These are phyloP conservation scores for Quillaja saponaria DNA, from an alignment of 306 rosid species.

Conservation along the genomic window DNA sequence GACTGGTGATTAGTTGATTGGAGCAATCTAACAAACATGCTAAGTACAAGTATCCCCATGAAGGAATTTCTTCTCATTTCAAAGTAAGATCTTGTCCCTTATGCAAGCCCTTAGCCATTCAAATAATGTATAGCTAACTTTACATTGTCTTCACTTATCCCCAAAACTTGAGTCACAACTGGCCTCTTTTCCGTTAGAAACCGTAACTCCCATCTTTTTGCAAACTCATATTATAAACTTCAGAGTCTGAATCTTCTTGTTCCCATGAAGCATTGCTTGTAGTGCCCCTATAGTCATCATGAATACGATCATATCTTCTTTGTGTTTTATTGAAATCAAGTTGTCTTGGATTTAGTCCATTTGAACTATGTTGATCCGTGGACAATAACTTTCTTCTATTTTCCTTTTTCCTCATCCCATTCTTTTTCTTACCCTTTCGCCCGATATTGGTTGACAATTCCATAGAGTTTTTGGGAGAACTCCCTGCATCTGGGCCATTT, in stretches of 20 bases:
- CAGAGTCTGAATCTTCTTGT: slow-evolving; percentile 39
- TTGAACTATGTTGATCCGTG: slow-evolving; percentile 37
- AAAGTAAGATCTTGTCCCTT: slow-evolving; percentile 17
- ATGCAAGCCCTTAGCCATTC: slow-evolving; percentile 15
- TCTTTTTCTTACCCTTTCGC: slow-evolving; percentile 23
- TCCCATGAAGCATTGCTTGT: slow-evolving; percentile 34
- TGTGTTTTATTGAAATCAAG: slow-evolving; percentile 45
- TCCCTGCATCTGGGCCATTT: slow-evolving; percentile 20
- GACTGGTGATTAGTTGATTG: neutral
- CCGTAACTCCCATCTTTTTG: slow-evolving; percentile 69
- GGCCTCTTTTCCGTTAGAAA: slow-evolving; percentile 38
- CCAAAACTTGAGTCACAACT: slow-evolving; percentile 19
- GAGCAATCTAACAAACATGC: slow-evolving; percentile 1
- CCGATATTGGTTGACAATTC: slow-evolving; percentile 12
- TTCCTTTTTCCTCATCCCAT: slow-evolving; percentile 42
- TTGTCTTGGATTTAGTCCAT: slow-evolving; percentile 34
- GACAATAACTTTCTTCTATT: slow-evolving; percentile 38
- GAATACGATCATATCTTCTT: slow-evolving; percentile 29
- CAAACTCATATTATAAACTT: slow-evolving; percentile 74
- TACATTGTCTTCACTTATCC: slow-evolving; percentile 16
- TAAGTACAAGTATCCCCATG: slow-evolving; percentile 1
- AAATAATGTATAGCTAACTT: slow-evolving; percentile 17
- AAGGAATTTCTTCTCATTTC: slow-evolving; percentile 8
- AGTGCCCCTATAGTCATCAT: slow-evolving; percentile 25
- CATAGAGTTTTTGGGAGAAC: slow-evolving; percentile 23